These are phyloP conservation scores for Epichloe aotearoae DNA, from an alignment of 2,329 filamentous ascomycete genomes.

Conservation along the genomic window DNA sequence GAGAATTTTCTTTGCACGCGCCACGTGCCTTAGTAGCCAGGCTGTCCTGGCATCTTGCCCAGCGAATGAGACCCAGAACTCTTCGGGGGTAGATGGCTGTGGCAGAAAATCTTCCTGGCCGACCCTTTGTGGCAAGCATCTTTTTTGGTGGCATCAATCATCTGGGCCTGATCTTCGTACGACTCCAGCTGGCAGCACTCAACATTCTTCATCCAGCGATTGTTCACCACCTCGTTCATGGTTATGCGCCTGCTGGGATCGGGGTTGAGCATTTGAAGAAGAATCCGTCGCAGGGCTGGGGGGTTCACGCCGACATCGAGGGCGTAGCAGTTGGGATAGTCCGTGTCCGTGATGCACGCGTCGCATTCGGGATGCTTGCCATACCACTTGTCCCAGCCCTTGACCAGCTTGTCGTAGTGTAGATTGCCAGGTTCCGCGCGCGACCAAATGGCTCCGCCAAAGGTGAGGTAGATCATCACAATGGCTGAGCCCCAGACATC, in stretches of 20 bases:
- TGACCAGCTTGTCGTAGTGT: constrained; percentile 52
- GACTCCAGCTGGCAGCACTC: constrained; percentile 68
- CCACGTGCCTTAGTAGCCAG: constrained; percentile 31
- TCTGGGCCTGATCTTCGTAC: constrained; percentile 48
- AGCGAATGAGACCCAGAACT: constrained; percentile 32
- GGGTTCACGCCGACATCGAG: constrained; percentile 55
- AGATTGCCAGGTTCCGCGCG: constrained; percentile 43
- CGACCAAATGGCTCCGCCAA: constrained; percentile 61
- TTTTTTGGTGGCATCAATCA: constrained; percentile 50
- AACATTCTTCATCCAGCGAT: constrained; percentile 60
- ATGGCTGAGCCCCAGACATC: constrained; percentile 83
- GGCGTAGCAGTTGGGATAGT: constrained; percentile 51
- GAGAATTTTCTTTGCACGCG: neutral
- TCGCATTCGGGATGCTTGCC: constrained; percentile 32
- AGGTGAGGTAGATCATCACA: constrained; percentile 66
- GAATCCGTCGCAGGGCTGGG: constrained; percentile 55
- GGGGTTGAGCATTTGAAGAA: constrained; percentile 75
- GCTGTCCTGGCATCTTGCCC: constrained; percentile 41
- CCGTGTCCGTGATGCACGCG: constrained; percentile 35
- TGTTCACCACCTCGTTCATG: constrained; percentile 54
- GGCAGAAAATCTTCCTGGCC: constrained; percentile 41
- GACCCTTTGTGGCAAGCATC: constrained; percentile 27
- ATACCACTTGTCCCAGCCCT: constrained; percentile 58
- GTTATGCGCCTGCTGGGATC: constrained; percentile 57
- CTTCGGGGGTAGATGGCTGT: constrained; percentile 42